Evolutionary conservation across 179 eudicot species (phyloP), one percentile per base, ranked within the genome.

Genomic region (Silene coronaria): DNA sequence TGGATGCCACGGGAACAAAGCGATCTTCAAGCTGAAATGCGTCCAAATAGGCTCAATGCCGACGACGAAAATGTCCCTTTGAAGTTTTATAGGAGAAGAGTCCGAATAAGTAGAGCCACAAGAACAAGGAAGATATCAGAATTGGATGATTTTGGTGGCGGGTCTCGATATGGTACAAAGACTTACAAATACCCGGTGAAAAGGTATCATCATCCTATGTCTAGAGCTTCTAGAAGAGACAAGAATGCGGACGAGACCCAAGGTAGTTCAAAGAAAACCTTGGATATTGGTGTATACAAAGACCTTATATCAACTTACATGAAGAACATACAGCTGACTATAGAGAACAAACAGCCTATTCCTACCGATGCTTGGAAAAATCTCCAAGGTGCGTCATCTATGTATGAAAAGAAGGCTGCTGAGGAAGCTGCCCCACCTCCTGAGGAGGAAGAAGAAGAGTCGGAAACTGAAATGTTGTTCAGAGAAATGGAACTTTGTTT

Each of bases 401-500:
- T 79, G 78, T 80, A 81, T 67, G 83, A 84, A 71, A 83, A 73
- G 81, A 84, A 86, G 42, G 72, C 27, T 58, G 83, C 80, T n/a
- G 88, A 82, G 14, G 84, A 80, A 70, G 86, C 78, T 38, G 81
- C 80, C 4, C 69, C 80, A 0, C 79, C 77, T 12, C 63, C 63
- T 61, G 75, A 81, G 21, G 82, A 80, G 10, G 90, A 87, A 74
- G 73, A 86, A 58, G 90, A 86, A 71, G 76, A 86, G 75, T 82
- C 97, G 0, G 99, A 93, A 83, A 77, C 90, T 16, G 93, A 88
- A 70, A 84, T 86, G 87, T 72, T 95, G 83, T 96, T 93, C 86
- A 87, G 88, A 79, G 96, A 93, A 83, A 86, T 96, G 97, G 99
- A 96, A 66, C 84, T 88, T 28, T 87, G 91, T 60, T 68, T 91